Evolutionary conservation across 352 stramenopile genomes (phyloP).

Genomic region (Globisporangium recalcitrans): DNA sequence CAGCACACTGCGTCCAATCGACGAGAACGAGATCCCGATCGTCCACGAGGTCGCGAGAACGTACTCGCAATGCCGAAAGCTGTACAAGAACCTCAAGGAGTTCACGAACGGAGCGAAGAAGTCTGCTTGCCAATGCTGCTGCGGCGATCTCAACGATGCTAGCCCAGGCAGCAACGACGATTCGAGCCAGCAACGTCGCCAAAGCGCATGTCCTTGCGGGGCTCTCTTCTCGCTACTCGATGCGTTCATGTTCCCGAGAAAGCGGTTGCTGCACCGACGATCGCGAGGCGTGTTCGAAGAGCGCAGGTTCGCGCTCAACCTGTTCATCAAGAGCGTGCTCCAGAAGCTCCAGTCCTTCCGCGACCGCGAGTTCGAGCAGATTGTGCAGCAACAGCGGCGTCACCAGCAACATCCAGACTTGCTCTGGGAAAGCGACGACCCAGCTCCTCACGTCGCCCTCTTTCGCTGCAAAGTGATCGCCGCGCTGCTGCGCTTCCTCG

Average conservation of each 20-base stretch:
- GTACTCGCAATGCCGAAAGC: slow-evolving; percentile 47
- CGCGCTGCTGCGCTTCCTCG: slow-evolving; percentile 32
- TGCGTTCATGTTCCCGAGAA: slow-evolving; percentile 43
- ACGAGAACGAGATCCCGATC: slow-evolving; percentile 20
- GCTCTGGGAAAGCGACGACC: neutral
- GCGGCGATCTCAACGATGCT: neutral
- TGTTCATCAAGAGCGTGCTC: slow-evolving; percentile 30
- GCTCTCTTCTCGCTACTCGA: slow-evolving; percentile 39
- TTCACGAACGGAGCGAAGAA: slow-evolving; percentile 38
- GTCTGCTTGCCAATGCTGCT: slow-evolving; percentile 31
- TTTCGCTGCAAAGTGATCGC: slow-evolving; percentile 37
- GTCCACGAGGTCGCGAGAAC: slow-evolving; percentile 40
- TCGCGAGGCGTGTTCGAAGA: slow-evolving; percentile 28
- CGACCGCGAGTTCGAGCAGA: slow-evolving; percentile 23
- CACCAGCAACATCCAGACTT: slow-evolving; percentile 13
- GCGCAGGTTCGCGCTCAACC: slow-evolving; percentile 20
- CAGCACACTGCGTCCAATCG: slow-evolving; percentile 15
- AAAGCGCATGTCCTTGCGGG: slow-evolving; percentile 52
- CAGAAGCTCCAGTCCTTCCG: slow-evolving; percentile 28
- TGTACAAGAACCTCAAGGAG: slow-evolving; percentile 38
- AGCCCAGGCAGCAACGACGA: neutral
- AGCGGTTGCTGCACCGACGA: slow-evolving; percentile 44
- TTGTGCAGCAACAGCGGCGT: slow-evolving; percentile 1
- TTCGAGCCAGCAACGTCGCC: slow-evolving; percentile 22
- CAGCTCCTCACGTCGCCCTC: neutral